phyloP scores from a whole-genome alignment of 1,284 basidiomycete genomes.

The Puccinia polysora region DNA sequence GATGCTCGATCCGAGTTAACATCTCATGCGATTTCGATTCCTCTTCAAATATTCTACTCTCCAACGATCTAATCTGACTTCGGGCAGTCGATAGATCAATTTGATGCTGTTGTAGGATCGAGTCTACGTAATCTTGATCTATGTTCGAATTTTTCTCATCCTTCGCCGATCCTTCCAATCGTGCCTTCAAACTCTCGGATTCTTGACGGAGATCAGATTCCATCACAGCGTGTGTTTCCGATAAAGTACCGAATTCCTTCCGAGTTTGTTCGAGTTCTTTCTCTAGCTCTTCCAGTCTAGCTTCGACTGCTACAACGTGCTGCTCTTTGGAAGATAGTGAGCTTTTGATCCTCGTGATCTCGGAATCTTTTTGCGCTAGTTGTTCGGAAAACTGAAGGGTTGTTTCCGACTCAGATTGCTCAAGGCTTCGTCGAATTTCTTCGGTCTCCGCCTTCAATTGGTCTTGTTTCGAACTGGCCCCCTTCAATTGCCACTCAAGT shows the following conservation, averaged over 20 bases:
- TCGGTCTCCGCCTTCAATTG: neutral
- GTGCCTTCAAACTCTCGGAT: slow-evolving; percentile 1
- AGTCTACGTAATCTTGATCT: slow-evolving; percentile 41
- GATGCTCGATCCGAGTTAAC: slow-evolving; percentile 37
- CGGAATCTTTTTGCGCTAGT: neutral
- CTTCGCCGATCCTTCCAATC: slow-evolving; percentile 4
- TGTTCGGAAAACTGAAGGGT: neutral
- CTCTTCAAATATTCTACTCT: slow-evolving; percentile 41
- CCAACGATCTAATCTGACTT: slow-evolving; percentile 39
- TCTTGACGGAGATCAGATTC: neutral
- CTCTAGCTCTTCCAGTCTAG: neutral
- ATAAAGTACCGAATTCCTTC: neutral
- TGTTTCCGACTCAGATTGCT: neutral
- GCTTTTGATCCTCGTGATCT: neutral
- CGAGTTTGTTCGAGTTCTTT: slow-evolving; percentile 11
- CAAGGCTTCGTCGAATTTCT: neutral
- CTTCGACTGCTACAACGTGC: neutral
- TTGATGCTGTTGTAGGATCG: slow-evolving; percentile 41
- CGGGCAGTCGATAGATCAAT: slow-evolving; percentile 42
- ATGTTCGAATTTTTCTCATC: slow-evolving; percentile 2
- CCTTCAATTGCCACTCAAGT: slow-evolving; percentile 9
- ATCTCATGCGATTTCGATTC: slow-evolving; percentile 41
- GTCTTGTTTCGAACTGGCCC: neutral
- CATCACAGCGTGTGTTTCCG: slow-evolving; percentile 6
- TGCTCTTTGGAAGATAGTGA: neutral